A percentile compares a stretch with the other conserved stretches of the same genome.
Evolutionary conservation across 1,284 basidiomycete species (phyloP).

Genomic region (Farysia itapuensis): DNA sequence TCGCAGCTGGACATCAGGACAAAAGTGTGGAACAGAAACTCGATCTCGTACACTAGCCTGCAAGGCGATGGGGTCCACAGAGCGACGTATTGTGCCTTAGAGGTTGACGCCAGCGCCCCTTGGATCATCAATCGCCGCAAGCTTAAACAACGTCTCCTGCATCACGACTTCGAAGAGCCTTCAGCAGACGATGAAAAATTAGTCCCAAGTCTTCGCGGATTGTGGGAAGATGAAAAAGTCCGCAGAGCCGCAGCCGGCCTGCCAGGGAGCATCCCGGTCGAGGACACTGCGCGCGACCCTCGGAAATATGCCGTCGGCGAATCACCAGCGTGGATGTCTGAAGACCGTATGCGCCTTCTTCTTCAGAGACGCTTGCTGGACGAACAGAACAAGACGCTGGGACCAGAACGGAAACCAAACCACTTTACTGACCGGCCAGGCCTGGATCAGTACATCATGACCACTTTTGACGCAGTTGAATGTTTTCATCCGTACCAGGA

Average conservation of each 20-base stretch:
- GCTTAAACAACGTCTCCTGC: slow-evolving; percentile 71
- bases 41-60: slow-evolving; percentile 21
- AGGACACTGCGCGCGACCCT: slow-evolving; percentile 34
- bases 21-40: slow-evolving; percentile 32
- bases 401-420: slow-evolving; percentile 15
- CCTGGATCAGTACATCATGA: slow-evolving; percentile 74
- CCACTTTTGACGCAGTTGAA: slow-evolving; percentile 77
- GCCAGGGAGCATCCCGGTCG: slow-evolving; percentile 34
- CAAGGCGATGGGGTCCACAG: slow-evolving; percentile 29
- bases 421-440: slow-evolving; percentile 44
- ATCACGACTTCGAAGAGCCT: slow-evolving; percentile 65
- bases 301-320: slow-evolving; percentile 28
- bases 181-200: slow-evolving; percentile 68
- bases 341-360: slow-evolving; percentile 57
- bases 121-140: slow-evolving; percentile 81
- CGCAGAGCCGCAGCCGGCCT: slow-evolving; percentile 64
- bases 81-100: slow-evolving; percentile 74
- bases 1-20: slow-evolving; percentile 8
- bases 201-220: slow-evolving; percentile 81
- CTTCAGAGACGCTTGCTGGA: slow-evolving; percentile 44
- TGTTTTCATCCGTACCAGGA: slow-evolving; percentile 43
- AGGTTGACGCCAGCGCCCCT: slow-evolving; percentile 78
- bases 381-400: slow-evolving; percentile 62
- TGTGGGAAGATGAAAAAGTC: slow-evolving; percentile 90
- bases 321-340: slow-evolving; percentile 52